Conservation (phyloP, 2,329 filamentous ascomycete genomes). For the Beauveria sp. region DNA sequence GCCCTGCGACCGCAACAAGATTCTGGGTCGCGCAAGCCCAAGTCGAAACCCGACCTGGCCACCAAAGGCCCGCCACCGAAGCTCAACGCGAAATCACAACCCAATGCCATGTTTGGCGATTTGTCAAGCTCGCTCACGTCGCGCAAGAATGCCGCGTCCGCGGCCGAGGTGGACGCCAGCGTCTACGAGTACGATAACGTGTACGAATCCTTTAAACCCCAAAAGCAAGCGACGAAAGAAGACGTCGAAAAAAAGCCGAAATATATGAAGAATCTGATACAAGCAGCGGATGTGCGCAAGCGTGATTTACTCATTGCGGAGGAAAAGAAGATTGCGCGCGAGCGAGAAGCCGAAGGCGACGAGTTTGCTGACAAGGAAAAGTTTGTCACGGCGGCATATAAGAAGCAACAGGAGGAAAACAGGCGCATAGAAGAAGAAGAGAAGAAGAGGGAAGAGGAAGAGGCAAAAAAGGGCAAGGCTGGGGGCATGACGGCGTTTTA, state of each 20-base stretch:
- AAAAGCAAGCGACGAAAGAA: conserved; percentile 49
- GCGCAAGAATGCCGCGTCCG: conserved; percentile 56
- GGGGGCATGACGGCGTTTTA: conserved; percentile 76
- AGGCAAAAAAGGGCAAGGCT: conserved; percentile 53
- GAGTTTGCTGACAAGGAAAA: conserved; percentile 77
- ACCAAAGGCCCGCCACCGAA: conserved; percentile 33
- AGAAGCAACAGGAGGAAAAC: conserved; percentile 72
- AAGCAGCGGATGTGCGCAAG: conserved; percentile 68
- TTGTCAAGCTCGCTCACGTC: conserved; percentile 58
- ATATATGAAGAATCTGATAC: conserved; percentile 69
- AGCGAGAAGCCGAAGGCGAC: conserved; percentile 73
- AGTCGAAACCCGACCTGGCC: conserved; percentile 25
- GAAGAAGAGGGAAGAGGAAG: conserved; percentile 53
- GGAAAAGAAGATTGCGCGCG: conserved; percentile 71
- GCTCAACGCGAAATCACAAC: conserved; percentile 34
- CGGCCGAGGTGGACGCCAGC: conserved; percentile 59
- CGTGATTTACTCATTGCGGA: conserved; percentile 71
- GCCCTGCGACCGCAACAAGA: conserved; percentile 9
- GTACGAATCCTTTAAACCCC: conserved; percentile 67
- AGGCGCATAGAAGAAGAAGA: conserved; percentile 64
- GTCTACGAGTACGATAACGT: conserved; percentile 83
- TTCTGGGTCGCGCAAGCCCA: conserved; percentile 23
- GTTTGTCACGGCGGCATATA: conserved; percentile 80
- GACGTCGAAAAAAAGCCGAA: conserved; percentile 59
- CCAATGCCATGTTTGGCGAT: conserved; percentile 50